Evolutionary conservation across 192 early-diverging fungal species (phyloP).

Genomic region (Fimicolochytrium jonesii): DNA sequence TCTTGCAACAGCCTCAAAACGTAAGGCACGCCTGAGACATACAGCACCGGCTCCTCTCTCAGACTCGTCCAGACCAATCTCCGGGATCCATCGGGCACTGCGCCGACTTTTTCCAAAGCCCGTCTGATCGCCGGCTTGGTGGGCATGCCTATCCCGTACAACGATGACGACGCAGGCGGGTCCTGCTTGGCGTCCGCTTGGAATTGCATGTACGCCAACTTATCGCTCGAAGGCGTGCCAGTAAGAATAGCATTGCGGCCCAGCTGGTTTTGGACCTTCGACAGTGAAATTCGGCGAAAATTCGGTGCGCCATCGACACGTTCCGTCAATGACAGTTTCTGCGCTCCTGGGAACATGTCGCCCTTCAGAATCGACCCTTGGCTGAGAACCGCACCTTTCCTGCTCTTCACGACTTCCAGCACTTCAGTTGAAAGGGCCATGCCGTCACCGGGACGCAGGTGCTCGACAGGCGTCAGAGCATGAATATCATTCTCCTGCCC

Average conservation of each 20-base stretch:
- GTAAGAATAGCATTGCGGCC: background rate
- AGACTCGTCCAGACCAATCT: constrained; percentile 57
- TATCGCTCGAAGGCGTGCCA: background rate
- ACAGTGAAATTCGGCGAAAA: constrained; percentile 47
- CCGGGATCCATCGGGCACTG: constrained; percentile 43
- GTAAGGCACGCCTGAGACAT: constrained; percentile 54
- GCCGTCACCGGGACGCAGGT: constrained; percentile 52
- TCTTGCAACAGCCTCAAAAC: constrained; percentile 57
- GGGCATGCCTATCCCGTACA: constrained; percentile 63
- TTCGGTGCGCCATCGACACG: constrained; percentile 60
- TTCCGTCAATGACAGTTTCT: constrained; percentile 51
- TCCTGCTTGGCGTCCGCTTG: too few relatives aligned
- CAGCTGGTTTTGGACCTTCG: constrained; percentile 18
- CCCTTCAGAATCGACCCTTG: constrained; percentile 60
- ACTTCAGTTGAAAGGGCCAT: constrained; percentile 57
- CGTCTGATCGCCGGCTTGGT: constrained; percentile 52
- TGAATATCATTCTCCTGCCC: constrained; percentile 18
- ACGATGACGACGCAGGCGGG: too few relatives aligned
- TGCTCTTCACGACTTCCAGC: constrained; percentile 43
- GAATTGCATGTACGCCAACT: too few relatives aligned
- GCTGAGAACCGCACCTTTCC: constrained; percentile 52
- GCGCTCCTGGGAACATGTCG: constrained; percentile 62
- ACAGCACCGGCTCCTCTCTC: constrained; percentile 63
- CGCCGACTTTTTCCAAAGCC: constrained; percentile 42
- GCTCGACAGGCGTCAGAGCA: constrained; percentile 32